These are phyloP conservation scores for Sugiyamaella marilandica DNA, from an alignment of 805 yeast genomes.

Conservation along the genomic window DNA sequence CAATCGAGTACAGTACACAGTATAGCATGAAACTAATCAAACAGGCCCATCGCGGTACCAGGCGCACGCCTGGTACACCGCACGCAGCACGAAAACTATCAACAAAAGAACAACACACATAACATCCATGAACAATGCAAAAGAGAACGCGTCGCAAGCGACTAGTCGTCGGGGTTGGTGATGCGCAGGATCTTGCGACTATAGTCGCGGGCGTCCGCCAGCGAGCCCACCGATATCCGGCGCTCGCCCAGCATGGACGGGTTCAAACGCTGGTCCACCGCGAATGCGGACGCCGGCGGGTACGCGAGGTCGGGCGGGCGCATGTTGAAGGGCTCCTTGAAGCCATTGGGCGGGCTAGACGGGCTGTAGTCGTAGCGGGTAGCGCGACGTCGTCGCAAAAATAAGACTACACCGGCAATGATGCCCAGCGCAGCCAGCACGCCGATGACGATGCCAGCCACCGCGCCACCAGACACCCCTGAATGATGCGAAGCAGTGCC, in stretches of 20 bases:
- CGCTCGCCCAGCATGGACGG: slow-evolving; percentile 79
- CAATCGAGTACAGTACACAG: too few relatives aligned
- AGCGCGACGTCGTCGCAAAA: slow-evolving; percentile 40
- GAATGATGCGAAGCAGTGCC: slow-evolving; percentile 24
- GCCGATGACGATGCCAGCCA: slow-evolving; percentile 60
- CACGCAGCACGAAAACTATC: too few relatives aligned
- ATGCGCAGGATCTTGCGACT: slow-evolving; percentile 76
- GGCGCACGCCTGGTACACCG: too few relatives aligned
- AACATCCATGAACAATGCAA: slow-evolving; percentile 1
- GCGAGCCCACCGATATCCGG: slow-evolving; percentile 76
- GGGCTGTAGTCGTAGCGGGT: slow-evolving; percentile 37
- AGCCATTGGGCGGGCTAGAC: slow-evolving; percentile 29
- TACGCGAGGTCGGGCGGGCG: slow-evolving; percentile 15
- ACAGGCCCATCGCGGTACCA: too few relatives aligned
- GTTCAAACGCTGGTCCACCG: slow-evolving; percentile 60
- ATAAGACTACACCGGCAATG: slow-evolving; percentile 38
- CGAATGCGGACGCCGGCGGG: slow-evolving; percentile 24
- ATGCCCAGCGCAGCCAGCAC: slow-evolving; percentile 43
- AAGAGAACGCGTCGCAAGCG: background rate
- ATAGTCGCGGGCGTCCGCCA: slow-evolving; percentile 82
- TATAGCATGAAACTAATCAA: too few relatives aligned
- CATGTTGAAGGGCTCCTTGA: slow-evolving; percentile 31
- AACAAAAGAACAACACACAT: background rate
- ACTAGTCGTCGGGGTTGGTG: slow-evolving; percentile 72
- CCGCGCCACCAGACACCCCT: slow-evolving; percentile 43